Percentiles rank a stretch among this genome's conserved stretches.
Evolutionary conservation across 1,139 yeast species (phyloP).

Genomic region (Protomyces inundatus): DNA sequence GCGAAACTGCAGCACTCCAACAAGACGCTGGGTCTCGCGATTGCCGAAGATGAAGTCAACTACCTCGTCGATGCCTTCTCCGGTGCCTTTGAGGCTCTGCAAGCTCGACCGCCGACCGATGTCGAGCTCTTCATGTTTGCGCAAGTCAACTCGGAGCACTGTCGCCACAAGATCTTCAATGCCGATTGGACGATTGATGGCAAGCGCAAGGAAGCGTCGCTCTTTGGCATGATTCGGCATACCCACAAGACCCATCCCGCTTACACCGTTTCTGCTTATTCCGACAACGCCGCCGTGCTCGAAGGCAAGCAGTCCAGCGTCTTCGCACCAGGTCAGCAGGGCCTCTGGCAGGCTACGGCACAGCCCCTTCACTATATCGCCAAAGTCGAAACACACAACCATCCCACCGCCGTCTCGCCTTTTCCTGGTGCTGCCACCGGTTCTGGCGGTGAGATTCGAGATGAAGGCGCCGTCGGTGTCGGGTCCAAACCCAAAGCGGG

Average conservation of each 20-base stretch:
- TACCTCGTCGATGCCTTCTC: constrained; percentile 74
- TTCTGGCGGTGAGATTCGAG: constrained; percentile 99
- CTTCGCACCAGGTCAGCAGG: constrained; percentile 52
- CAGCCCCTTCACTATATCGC: constrained; percentile 85
- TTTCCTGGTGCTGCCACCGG: constrained; percentile 99
- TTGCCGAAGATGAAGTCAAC: constrained; percentile 87
- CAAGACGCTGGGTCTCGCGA: constrained; percentile 79
- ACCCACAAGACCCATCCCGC: constrained; percentile 76
- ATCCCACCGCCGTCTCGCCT: constrained; percentile 98
- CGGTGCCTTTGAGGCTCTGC: constrained; percentile 41
- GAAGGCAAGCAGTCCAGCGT: constrained; percentile 71
- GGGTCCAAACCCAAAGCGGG: constrained; percentile 98
- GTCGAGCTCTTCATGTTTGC: constrained; percentile 99
- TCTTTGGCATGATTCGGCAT: constrained; percentile 93
- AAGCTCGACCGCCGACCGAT: constrained; percentile 93
- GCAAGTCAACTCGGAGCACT: constrained; percentile 98
- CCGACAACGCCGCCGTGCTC: constrained; percentile 97
- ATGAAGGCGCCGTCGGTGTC: constrained; percentile 98
- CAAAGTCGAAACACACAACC: constrained; percentile 98
- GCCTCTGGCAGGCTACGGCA: constrained; percentile 58
- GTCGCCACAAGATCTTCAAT: constrained; percentile 97
- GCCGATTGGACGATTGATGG: constrained; percentile 98
- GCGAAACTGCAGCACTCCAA: constrained; percentile 67
- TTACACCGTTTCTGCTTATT: constrained; percentile 85
- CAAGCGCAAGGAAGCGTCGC: constrained; percentile 60